Base-by-base conservation (phyloP, 306 rosid species). In the Urtica urens region DNA sequence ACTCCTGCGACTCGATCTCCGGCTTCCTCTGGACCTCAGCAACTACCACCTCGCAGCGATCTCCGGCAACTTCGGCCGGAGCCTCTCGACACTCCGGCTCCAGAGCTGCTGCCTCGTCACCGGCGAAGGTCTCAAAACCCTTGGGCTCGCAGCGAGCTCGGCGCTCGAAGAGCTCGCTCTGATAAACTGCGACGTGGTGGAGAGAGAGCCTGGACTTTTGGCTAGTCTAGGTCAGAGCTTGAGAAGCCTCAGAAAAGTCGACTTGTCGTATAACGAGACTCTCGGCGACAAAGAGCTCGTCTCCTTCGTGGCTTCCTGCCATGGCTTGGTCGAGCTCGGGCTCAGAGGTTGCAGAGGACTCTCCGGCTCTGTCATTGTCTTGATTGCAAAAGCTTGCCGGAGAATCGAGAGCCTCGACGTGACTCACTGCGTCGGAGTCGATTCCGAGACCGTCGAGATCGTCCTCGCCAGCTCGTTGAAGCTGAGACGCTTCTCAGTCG, bases 101-200 rank as follows among this genome's bases (percentile, higher is more conserved):
- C 94, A 85, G 37, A 90, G 95, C 38, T 79, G 95, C 25, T 84
- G 84, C 31, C 85, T 90, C 4, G 79, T 81, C 2, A 79, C 72
- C 1, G 99, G 99, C 0, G 85, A 84, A 43, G 99, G 94, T 23
- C 56, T 90, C 2, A 79, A 63, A 62, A 78, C 86, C 14, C 45
- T 90, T 2, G 79, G 74, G 28, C 11, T 27, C 0, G 81, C 82
- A 4, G 14, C 51, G 58, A 52, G 59, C 35, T 66, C 65, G 0
- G 69, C 67, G 40, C 93, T 90, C 25, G 69, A 81, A 41, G 95
- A 90, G 60, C 49, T 90, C 63, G 82, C 95, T 0, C 57, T 90
- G 18, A 70, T 90, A 37, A 90, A 85, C 16, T 85, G 99, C 43
- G 82, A 90, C 31, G 86, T 85, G 7, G 87, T 90, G 9, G 99